Percentiles rank a stretch among this genome's conserved stretches.
phyloP scores from a whole-genome alignment of 2,329 filamentous ascomycete genomes.

The Fusarium penzigii region DNA sequence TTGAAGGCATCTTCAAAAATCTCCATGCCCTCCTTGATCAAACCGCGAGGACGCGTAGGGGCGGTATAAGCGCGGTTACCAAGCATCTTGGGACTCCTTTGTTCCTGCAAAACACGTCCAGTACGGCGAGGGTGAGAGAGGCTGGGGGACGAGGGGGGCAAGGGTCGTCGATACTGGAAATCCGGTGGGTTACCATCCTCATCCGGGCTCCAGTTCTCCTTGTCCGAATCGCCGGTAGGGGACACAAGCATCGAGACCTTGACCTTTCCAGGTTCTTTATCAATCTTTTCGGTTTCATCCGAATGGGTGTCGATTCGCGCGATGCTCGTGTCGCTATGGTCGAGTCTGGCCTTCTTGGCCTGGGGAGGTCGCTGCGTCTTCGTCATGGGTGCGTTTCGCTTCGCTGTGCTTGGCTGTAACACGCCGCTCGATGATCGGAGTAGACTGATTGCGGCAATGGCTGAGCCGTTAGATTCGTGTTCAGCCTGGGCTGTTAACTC shows the following conservation, averaged over 20 bases:
- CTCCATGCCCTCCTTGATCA: constrained; percentile 38
- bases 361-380: constrained; percentile 34
- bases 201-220: constrained; percentile 81
- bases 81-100: constrained; percentile 36
- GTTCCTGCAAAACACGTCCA: constrained; percentile 44
- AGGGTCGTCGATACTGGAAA: constrained; percentile 34
- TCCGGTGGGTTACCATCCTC: constrained; percentile 44
- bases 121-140: constrained; percentile 41
- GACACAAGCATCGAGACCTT: constrained; percentile 43
- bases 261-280: constrained; percentile 33
- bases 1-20: constrained; percentile 55
- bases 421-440: constrained; percentile 67
- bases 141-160: constrained; percentile 36
- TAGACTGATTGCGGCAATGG: constrained; percentile 78
- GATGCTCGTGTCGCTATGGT: constrained; percentile 61
- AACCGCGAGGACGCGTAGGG: constrained; percentile 36
- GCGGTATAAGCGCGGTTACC: constrained; percentile 43
- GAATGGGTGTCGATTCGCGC: constrained; percentile 56
- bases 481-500: constrained; percentile 80
- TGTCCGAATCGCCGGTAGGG: constrained; percentile 72
- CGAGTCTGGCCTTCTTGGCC: constrained; percentile 64
- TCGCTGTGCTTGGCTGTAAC: constrained; percentile 59
- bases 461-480: constrained; percentile 77
- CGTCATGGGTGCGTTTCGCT: constrained; percentile 59
- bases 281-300: constrained; percentile 29